Percentiles rank a stretch among this genome's conserved stretches.
These are phyloP conservation scores for Solanum tacnaense DNA, from an alignment of 257 asterid species.

Conservation along the genomic window DNA sequence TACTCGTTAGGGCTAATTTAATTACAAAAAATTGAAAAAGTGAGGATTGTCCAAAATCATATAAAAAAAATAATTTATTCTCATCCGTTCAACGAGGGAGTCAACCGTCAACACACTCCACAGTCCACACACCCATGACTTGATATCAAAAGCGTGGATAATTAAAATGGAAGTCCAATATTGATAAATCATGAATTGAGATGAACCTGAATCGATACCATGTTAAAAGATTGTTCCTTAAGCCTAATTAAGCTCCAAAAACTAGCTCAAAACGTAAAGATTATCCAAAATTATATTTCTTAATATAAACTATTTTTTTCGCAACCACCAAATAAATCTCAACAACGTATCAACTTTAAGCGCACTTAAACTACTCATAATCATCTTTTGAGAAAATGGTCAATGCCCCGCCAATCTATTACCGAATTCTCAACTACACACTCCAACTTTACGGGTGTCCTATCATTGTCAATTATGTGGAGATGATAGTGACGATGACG, in stretches of 20 bases:
- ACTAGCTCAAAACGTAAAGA: neutral
- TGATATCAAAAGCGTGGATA: neutral
- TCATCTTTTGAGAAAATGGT: too few relatives aligned
- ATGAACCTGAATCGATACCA: neutral
- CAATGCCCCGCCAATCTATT: too few relatives aligned
- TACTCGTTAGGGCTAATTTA: neutral
- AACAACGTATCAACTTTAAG: neutral
- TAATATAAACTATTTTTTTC: neutral
- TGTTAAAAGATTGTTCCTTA: neutral
- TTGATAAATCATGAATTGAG: neutral
- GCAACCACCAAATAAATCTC: neutral
- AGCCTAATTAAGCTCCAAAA: too few relatives aligned
- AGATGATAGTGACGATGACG: too few relatives aligned
- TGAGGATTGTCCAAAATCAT: neutral
- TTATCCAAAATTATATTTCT: neutral
- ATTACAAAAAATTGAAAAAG: accelerated
- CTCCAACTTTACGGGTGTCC: too few relatives aligned
- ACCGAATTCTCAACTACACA: too few relatives aligned
- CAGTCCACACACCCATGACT: neutral
- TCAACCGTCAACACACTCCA: neutral
- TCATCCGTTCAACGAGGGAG: neutral
- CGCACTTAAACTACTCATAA: neutral
- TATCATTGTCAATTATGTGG: too few relatives aligned
- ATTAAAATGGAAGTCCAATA: neutral
- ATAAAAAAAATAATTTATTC: neutral